Percentiles rank a stretch among this genome's conserved stretches.
Conservation (phyloP, 2,329 filamentous ascomycete genomes). For the Sclerotinia sclerotiorum region DNA sequence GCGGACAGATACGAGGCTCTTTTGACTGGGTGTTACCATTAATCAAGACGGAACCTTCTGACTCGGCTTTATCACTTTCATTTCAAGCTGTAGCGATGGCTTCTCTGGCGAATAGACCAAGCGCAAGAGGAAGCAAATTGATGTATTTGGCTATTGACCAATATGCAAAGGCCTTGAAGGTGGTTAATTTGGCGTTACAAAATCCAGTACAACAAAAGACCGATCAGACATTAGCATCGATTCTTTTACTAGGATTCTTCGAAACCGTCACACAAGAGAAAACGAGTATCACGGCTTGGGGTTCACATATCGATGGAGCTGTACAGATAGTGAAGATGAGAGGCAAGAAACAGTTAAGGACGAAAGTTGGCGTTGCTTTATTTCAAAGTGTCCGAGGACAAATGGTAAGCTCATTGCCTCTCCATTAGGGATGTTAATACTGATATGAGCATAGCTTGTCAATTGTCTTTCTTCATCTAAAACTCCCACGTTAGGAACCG, state of each 20-base stretch:
- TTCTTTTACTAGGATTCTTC: constrained; percentile 60
- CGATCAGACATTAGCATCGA: constrained; percentile 60
- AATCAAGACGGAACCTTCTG: constrained; percentile 47
- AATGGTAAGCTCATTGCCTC: constrained; percentile 49
- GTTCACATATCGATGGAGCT: constrained; percentile 64
- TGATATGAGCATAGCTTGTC: constrained; percentile 48
- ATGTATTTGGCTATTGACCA: constrained; percentile 48
- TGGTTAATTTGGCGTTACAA: constrained; percentile 54
- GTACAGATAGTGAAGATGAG: constrained; percentile 59
- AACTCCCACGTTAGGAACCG: constrained; percentile 52
- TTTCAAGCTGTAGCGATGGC: constrained; percentile 61
- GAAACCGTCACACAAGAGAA: constrained; percentile 55
- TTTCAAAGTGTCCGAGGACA: constrained; percentile 61
- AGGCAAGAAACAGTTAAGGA: constrained; percentile 55
- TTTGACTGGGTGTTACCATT: constrained; percentile 60
- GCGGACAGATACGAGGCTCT: constrained; percentile 54
- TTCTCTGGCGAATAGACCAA: constrained; percentile 54
- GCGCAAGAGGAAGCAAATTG: constrained; percentile 39
- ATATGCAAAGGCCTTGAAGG: constrained; percentile 55
- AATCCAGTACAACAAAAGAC: constrained; percentile 50
- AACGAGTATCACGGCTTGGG: constrained; percentile 58
- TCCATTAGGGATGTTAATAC: background rate
- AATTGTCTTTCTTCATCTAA: constrained; percentile 56
- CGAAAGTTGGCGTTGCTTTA: constrained; percentile 53
- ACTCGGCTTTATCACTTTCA: constrained; percentile 53